Evolutionary conservation across 163 green algal genomes (phyloP), one percentile per base, ranked within the genome.

Genomic region (Chlorella variabilis): DNA sequence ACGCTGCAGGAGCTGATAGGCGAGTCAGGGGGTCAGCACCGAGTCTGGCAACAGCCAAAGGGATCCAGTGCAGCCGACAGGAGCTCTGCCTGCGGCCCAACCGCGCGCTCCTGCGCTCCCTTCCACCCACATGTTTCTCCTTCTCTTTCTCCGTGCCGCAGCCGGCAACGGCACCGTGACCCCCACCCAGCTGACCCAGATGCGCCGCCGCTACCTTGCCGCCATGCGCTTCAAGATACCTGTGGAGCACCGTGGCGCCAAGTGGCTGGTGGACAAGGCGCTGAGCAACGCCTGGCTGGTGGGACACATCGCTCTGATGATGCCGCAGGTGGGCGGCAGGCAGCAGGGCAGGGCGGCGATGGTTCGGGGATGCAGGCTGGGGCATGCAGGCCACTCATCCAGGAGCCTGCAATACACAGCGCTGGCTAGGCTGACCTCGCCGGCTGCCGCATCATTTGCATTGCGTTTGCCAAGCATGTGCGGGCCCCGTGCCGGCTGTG

Each of bases 241-340:
- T 6, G 20, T 59, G 6, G 29, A 65, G 27, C 34, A 39, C 1
- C 15, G 56, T 38, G 84, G 61, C 6, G 68, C 54, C 18, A 74
- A 81, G 20, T 75, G 75, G 61, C 87, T 95, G 8, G 92, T 96
- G 45, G 93, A 97, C 88, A 97, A 97, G 87, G 95, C 95, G 91
- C 91, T 97, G 73, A 88, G 86, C 39, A 96, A 97, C 82, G 65
- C 92, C 27, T 96, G 91, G 90, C 82, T 88, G 27, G 78, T 77
- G 48, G 91, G 89, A 11, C 91, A 94, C 87, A 94, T 97, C 58
- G 68, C 89, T 15, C 82, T 94, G 67, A 80, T 95, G 82, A 79
- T 97, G 71, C 93, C 92, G 0, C 25, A 82, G 54, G 54, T n/a
- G 23, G 25, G 54, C 15, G 20, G 54, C 9, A n/a, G 23, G 54